A percentile compares a stretch with the other conserved stretches of the same genome.
Conservation (phyloP, 176 grass and related monocot species). For the Bothriochloa decipiens region DNA sequence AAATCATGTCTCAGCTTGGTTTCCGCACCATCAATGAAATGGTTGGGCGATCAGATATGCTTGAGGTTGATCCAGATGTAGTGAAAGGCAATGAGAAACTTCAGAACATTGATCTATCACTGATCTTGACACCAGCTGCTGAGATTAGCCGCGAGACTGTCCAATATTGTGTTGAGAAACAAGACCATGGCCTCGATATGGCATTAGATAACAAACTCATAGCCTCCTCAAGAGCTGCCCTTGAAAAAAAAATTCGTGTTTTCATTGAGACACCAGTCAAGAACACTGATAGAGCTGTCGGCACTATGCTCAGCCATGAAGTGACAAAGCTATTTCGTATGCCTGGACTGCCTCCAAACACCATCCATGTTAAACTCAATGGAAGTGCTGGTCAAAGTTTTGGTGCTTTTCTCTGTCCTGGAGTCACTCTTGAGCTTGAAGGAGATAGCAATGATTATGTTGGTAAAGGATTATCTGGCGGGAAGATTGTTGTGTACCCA, state of each 20-base stretch:
- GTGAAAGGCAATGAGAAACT: slow-evolving; percentile 52
- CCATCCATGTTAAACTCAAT: slow-evolving; percentile 61
- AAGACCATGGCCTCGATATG: slow-evolving; percentile 67
- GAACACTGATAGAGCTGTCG: slow-evolving; percentile 65
- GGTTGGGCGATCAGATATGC: slow-evolving; percentile 71
- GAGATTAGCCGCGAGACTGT: slow-evolving; percentile 43
- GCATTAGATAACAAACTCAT: slow-evolving; percentile 69
- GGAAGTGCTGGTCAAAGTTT: slow-evolving; percentile 71
- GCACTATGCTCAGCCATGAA: slow-evolving; percentile 74
- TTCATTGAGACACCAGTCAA: slow-evolving; percentile 44
- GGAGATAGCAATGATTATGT: slow-evolving; percentile 80
- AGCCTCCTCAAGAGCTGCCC: slow-evolving; percentile 45
- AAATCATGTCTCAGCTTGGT: slow-evolving; percentile 64
- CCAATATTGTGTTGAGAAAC: slow-evolving; percentile 67
- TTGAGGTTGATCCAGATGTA: slow-evolving; percentile 56
- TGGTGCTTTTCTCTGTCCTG: slow-evolving; percentile 66
- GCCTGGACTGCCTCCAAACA: slow-evolving; percentile 53
- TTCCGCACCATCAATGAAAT: slow-evolving; percentile 60
- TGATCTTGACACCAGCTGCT: slow-evolving; percentile 57
- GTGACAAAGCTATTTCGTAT: slow-evolving; percentile 57
- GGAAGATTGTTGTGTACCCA: slow-evolving; percentile 68
- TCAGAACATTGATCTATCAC: slow-evolving; percentile 63
- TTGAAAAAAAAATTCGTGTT: slow-evolving; percentile 51
- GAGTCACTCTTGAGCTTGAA: slow-evolving; percentile 67
- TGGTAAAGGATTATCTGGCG: slow-evolving; percentile 71